Conservation (phyloP, 2,329 filamentous ascomycete species). For the Ophiostoma ips region DNA sequence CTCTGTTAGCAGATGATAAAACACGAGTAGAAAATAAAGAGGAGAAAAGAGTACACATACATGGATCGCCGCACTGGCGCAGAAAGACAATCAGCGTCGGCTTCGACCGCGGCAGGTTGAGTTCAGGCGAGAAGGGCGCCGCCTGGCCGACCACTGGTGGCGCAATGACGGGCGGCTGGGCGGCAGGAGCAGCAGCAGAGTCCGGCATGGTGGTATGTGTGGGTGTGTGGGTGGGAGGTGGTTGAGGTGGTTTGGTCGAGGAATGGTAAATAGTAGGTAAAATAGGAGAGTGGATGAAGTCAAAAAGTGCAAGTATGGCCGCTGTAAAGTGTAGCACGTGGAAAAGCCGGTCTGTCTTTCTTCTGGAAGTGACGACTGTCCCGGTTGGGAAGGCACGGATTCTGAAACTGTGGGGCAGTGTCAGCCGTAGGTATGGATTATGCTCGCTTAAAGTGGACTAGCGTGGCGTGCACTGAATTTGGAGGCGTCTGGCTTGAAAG, state of each 20-base stretch:
- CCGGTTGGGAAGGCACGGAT: too few species aligned
- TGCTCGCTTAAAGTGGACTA: too few species aligned
- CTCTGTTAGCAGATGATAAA: neutral
- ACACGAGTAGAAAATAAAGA: neutral
- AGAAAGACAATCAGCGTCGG: slow-evolving; percentile 53
- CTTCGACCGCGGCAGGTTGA: slow-evolving; percentile 39
- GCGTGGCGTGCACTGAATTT: too few species aligned
- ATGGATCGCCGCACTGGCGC: slow-evolving; percentile 61
- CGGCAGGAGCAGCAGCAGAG: slow-evolving; percentile 1
- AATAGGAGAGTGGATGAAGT: too few species aligned
- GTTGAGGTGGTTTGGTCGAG: neutral
- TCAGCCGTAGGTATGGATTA: too few species aligned
- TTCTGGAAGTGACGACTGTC: too few species aligned
- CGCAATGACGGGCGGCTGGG: slow-evolving; percentile 15
- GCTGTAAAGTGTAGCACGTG: too few species aligned
- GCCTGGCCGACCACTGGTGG: slow-evolving; percentile 33
- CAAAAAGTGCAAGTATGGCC: too few species aligned
- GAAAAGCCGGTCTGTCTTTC: too few species aligned
- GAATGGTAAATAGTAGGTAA: too few species aligned
- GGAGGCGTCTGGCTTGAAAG: too few species aligned
- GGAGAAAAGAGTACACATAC: slow-evolving; percentile 26
- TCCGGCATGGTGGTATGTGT: slow-evolving; percentile 6
- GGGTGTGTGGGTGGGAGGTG: neutral
- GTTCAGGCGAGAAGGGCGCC: slow-evolving; percentile 39
- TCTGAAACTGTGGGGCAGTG: too few species aligned